Conservation (phyloP, 1,284 basidiomycete genomes). For the Cutaneotrichosporon cavernicola region DNA sequence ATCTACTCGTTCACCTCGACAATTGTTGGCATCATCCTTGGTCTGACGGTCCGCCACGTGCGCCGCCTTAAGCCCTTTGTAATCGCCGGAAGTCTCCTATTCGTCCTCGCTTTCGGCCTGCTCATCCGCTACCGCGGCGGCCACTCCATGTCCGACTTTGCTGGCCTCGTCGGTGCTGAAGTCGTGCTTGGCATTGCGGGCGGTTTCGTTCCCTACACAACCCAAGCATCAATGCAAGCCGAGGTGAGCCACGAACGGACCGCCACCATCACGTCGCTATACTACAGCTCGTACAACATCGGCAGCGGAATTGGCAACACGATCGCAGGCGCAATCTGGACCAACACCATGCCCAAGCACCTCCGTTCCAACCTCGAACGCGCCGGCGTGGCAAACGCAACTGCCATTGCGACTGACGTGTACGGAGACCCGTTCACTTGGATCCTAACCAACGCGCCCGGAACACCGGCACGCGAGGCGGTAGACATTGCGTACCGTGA, state of each 20-base stretch:
- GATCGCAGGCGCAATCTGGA: slow-evolving; percentile 54
- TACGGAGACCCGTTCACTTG: slow-evolving; percentile 48
- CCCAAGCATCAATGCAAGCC: slow-evolving; percentile 52
- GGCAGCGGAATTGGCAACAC: slow-evolving; percentile 52
- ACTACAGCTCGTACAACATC: slow-evolving; percentile 51
- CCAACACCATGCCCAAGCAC: slow-evolving; percentile 29
- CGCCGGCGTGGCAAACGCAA: slow-evolving; percentile 38
- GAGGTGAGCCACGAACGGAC: slow-evolving; percentile 51
- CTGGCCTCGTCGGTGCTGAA: slow-evolving; percentile 52
- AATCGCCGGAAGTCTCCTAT: slow-evolving; percentile 40
- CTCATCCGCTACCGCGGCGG: slow-evolving; percentile 54
- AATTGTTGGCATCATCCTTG: slow-evolving; percentile 48
- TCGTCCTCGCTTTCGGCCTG: slow-evolving; percentile 50
- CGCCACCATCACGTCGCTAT: slow-evolving; percentile 50
- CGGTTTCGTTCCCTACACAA: slow-evolving; percentile 53
- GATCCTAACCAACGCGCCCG: slow-evolving; percentile 40
- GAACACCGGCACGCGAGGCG: slow-evolving; percentile 46
- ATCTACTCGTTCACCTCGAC: slow-evolving; percentile 54
- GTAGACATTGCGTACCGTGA: slow-evolving; percentile 40
- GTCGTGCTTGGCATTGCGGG: slow-evolving; percentile 53
- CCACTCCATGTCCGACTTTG: slow-evolving; percentile 29
- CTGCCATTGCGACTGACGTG: slow-evolving; percentile 34
- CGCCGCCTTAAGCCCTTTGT: slow-evolving; percentile 53
- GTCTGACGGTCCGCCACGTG: slow-evolving; percentile 48
- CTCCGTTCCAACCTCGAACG: slow-evolving; percentile 21